Evolutionary conservation across 1,284 basidiomycete species (phyloP), one percentile per base, ranked within the genome.

Genomic region (Ustilago esculenta): DNA sequence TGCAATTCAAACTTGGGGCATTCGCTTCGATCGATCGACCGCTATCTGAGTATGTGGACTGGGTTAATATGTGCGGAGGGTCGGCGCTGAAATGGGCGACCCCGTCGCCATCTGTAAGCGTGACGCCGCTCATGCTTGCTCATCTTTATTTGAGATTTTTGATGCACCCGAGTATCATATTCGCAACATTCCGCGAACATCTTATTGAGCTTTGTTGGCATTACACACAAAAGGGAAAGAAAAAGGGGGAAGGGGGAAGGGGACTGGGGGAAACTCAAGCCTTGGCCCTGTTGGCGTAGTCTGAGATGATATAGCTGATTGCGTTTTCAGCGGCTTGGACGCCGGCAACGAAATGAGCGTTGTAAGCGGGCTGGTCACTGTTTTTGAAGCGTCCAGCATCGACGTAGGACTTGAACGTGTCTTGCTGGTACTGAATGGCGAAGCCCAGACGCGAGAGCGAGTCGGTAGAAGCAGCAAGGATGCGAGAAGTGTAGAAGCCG

Each of bases 361-460:
- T 58, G 56, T 74, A 74, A 6, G 47, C 20, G 5, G 29, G 21
- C 37, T 42, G 18, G 14, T 72, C 69, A 17, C 23, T 40, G 1
- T 17, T 7, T 24, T 56, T 55, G 54, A 57, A 66, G 10, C 17
- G 24, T 21, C 55, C 61, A 2, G 66, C 54, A 2, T 24, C 20
- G 20, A 73, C 33, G 58, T 71, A 63, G 11, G 68, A 34, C 25
- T 71, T 29, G 63, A 69, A 78, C 20, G 76, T 71, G 67, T 90
- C 88, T 21, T 41, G 58, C 23, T 89, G 85, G 76, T 87, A 90
- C 74, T 91, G 89, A 9, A 84, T 86, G 10, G 81, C 81, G 79
- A 90, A 90, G 3, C 89, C 89, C 0, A 91, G 84, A 68, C 85
- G 86, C 23, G 88, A 89, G 71, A 84, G 83, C 29, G 84, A 84